Conservation (phyloP, 306 rosid species). For the Dalbergia oliveri region DNA sequence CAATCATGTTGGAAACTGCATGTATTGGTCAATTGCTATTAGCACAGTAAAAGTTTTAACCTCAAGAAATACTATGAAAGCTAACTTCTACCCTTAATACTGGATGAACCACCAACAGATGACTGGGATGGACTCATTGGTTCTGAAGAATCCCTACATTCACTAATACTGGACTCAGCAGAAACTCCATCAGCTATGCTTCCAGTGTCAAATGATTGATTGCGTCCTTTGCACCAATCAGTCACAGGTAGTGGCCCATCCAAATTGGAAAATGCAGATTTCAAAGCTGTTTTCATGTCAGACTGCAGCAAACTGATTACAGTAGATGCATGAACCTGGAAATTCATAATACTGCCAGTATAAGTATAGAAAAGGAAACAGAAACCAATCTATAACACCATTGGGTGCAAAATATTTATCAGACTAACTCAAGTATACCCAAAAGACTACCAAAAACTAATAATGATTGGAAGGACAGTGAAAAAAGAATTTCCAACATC, state of each 20-base stretch:
- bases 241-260: conserved; percentile 92
- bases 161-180: conserved; percentile 85
- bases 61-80: conserved; percentile 30
- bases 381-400: conserved; percentile 34
- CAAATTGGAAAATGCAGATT: conserved; percentile 84
- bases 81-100: conserved; percentile 70
- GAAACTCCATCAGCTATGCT: conserved; percentile 76
- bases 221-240: conserved; percentile 98
- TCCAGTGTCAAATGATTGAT: conserved; percentile 73
- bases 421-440: conserved; percentile 32
- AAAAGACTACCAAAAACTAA: conserved; percentile 22
- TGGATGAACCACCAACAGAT: conserved; percentile 80
- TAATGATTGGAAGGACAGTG: background rate
- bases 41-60: conserved; percentile 41
- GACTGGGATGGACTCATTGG: conserved; percentile 94
- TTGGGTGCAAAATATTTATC: conserved; percentile 24
- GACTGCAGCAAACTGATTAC: conserved; percentile 91
- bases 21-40: conserved; percentile 43
- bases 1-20: conserved; percentile 65
- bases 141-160: conserved; percentile 88
- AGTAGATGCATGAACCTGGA: conserved; percentile 87
- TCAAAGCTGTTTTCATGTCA: conserved; percentile 90
- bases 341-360: conserved; percentile 38
- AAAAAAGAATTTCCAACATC: conserved; percentile 14
- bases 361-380: conserved; percentile 42